Base-by-base conservation (phyloP, 2,329 filamentous ascomycete genomes). In the Parastagonospora nodorum region DNA sequence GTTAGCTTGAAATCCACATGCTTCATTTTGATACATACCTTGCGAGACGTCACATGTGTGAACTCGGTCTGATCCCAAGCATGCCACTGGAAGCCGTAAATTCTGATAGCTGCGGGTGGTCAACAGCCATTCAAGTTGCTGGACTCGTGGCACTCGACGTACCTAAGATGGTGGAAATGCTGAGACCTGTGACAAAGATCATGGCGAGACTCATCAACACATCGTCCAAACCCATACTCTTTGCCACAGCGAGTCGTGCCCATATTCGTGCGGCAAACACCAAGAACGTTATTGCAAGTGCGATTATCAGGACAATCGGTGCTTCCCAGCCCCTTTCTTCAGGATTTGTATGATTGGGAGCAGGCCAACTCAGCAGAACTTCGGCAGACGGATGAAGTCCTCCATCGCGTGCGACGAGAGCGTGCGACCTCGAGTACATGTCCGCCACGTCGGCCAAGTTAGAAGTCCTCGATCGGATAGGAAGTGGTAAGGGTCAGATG, bases 201-300 rank as follows among this genome's bases (percentile, higher is more conserved):
- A 80, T 70, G 8, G 76, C 75, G 31, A 76, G 37, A 31, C 77
- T 58, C 42, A 81, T 77, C 9, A 82, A 59, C 14, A 74, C 51
- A 58, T 82, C 80, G 51, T 82, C 80, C 5, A 77, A 16, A 11
- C 79, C 80, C 27, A 75, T 68, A 15, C 75, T 80, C 54, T 71
- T 76, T 9, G 76, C 76, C 24, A 82, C 71, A 10, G 63, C 58
- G 1, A 79, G 27, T 12, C 80, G 73, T 12, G 78, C 78, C 64
- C 76, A 82, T 38, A 82, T 66, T 15, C 80, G 75, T 29, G 79
- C 68, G 11, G 57, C 47, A 44, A 78, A 76, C 2, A 79, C 63
- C 1, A 77, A 27, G 8, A 76, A 66, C 1, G 77, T 73, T 3
- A 80, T 37, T 3, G 58, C 58, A n/a, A 75, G 63, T 29, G 78